Conservation (phyloP, 2,329 filamentous ascomycete genomes). For the Cercospora sp. region DNA sequence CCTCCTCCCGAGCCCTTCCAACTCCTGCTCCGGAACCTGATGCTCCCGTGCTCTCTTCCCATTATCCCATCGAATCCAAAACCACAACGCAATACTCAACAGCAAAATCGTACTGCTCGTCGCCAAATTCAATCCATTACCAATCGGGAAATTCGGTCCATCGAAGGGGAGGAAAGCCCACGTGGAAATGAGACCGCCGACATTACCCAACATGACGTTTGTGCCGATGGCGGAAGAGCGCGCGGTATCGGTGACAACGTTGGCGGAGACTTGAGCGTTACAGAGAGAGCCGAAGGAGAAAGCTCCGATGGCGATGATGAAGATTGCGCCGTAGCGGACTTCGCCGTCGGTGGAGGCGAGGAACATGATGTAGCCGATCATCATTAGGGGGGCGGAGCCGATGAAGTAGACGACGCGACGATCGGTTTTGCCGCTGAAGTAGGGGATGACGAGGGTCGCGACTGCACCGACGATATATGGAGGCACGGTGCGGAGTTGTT, state of each 20-base stretch:
- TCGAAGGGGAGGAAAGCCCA: slow-evolving; percentile 56
- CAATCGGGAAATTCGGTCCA: slow-evolving; percentile 66
- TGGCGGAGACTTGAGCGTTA: slow-evolving; percentile 68
- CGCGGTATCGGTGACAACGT: slow-evolving; percentile 70
- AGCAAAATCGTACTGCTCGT: slow-evolving; percentile 60
- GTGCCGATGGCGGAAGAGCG: slow-evolving; percentile 66
- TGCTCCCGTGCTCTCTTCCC: slow-evolving; percentile 56
- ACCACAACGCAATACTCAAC: slow-evolving; percentile 49
- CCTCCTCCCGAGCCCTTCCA: slow-evolving; percentile 55
- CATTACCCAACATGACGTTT: slow-evolving; percentile 70
- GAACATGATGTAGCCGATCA: slow-evolving; percentile 71
- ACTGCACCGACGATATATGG: slow-evolving; percentile 69
- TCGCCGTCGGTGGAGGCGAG: slow-evolving; percentile 54
- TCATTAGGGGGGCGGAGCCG: slow-evolving; percentile 61
- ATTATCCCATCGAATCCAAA: slow-evolving; percentile 67
- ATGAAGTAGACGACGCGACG: slow-evolving; percentile 62
- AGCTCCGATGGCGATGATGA: slow-evolving; percentile 65
- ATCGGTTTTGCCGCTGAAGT: slow-evolving; percentile 62
- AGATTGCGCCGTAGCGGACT: slow-evolving; percentile 69
- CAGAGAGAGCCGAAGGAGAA: slow-evolving; percentile 65
- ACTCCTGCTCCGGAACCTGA: slow-evolving; percentile 51
- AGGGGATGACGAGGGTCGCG: slow-evolving; percentile 63
- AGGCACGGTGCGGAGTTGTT: slow-evolving; percentile 70
- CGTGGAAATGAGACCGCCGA: slow-evolving; percentile 54
- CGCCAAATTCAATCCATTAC: slow-evolving; percentile 69